Conservation (phyloP, 2,329 filamentous ascomycete genomes). For the Tolypocladium tropicale region DNA sequence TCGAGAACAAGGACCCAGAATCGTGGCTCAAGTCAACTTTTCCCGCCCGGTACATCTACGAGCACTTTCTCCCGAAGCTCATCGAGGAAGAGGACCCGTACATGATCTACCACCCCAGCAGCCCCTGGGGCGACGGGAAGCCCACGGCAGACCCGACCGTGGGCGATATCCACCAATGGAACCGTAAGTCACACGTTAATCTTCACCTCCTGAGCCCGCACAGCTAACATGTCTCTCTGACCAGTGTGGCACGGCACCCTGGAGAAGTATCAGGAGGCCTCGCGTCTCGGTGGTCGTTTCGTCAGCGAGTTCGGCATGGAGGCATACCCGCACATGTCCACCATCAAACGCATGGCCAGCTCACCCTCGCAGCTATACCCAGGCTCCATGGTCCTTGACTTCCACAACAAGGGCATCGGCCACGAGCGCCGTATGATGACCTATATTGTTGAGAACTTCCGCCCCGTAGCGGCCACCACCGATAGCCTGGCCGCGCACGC, state of each 20-base stretch:
- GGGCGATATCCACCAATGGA: constrained; percentile 74
- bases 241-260: constrained; percentile 56
- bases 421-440: constrained; percentile 65
- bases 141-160: constrained; percentile 55
- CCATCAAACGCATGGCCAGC: constrained; percentile 56
- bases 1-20: constrained; percentile 59
- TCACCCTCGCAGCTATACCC: constrained; percentile 42
- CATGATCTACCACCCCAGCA: constrained; percentile 62
- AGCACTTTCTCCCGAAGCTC: constrained; percentile 60
- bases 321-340: constrained; percentile 52
- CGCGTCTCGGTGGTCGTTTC: constrained; percentile 62
- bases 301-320: constrained; percentile 74
- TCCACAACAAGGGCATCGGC: constrained; percentile 75
- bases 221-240: neutral
- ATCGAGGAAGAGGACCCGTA: constrained; percentile 50
- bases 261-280: constrained; percentile 70
- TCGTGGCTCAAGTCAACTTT: constrained; percentile 71
- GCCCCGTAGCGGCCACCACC: constrained; percentile 17
- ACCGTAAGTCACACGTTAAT: constrained; percentile 6
- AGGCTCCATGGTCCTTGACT: constrained; percentile 65
- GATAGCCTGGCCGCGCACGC: constrained; percentile 61
- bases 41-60: constrained; percentile 71
- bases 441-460: constrained; percentile 69
- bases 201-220: neutral
- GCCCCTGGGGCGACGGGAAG: constrained; percentile 54